These are phyloP conservation scores for Monosporascus sp. DNA, from an alignment of 2,329 filamentous ascomycete species.

Conservation along the genomic window DNA sequence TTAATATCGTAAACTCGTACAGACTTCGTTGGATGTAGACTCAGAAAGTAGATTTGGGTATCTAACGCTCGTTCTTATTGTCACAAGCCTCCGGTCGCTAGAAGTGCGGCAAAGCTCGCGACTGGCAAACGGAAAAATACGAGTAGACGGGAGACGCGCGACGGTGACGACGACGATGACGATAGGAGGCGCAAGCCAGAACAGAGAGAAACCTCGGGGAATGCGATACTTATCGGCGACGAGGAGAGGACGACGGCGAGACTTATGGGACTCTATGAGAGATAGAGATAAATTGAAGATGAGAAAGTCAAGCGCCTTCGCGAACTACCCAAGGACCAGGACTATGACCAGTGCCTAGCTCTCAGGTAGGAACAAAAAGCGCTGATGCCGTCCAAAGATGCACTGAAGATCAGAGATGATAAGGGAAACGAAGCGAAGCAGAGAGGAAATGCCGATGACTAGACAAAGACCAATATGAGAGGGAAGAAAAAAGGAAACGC, in stretches of 20 bases:
- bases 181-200: conserved; percentile 14
- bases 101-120: conserved; percentile 10
- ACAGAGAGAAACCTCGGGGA: conserved; percentile 13
- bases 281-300: conserved; percentile 13
- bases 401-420: conserved; percentile 3
- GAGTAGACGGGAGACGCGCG: not conserved
- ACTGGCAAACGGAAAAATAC: conserved; percentile 11
- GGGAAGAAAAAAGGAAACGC: conserved; percentile 19
- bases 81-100: not conserved
- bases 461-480: conserved; percentile 16
- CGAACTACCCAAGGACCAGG: conserved; percentile 12
- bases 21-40: not conserved
- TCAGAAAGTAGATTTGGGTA: not conserved
- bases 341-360: conserved; percentile 4
- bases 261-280: conserved; percentile 16
- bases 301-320: conserved; percentile 10
- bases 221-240: conserved; percentile 13
- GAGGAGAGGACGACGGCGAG: conserved; percentile 13
- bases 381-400: not conserved
- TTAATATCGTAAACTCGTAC: not conserved
- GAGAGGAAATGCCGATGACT: conserved; percentile 10
- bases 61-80: not conserved
- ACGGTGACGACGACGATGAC: conserved; percentile 12
- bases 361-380: not conserved
- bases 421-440: conserved; percentile 13